Conservation (phyloP, 164 flowering plant species). For the Houttuynia cordata region DNA sequence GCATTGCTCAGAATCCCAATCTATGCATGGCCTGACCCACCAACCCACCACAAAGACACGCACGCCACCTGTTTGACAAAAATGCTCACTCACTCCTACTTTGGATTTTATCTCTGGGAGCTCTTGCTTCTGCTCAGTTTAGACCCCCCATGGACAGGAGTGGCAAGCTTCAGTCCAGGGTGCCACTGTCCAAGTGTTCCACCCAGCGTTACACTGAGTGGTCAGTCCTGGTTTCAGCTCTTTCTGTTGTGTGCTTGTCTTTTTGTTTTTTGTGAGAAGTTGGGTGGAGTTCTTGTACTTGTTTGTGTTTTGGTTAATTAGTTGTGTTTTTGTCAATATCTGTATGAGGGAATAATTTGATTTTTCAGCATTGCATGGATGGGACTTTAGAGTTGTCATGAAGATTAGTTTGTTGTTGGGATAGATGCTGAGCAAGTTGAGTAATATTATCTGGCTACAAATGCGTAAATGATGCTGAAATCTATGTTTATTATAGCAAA, state of each 20-base stretch:
- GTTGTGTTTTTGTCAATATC: not conserved
- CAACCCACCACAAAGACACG: constrained; percentile 11
- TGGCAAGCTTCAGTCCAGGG: constrained; percentile 25
- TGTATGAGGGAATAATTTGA: not conserved
- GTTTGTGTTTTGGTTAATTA: not conserved
- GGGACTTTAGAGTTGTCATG: too few species aligned
- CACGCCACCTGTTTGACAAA: constrained; percentile 40
- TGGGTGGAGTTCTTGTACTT: not conserved
- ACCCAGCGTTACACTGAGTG: constrained; percentile 49
- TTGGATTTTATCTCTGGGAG: constrained; percentile 3
- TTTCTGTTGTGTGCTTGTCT: not conserved
- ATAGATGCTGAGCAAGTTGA: too few species aligned
- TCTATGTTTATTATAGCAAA: too few species aligned
- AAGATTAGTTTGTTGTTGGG: too few species aligned
- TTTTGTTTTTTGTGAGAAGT: not conserved
- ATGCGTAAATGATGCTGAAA: too few species aligned
- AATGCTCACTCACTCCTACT: constrained; percentile 7
- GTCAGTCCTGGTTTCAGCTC: constrained; percentile 18
- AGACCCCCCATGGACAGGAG: constrained; percentile 29
- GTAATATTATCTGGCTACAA: too few species aligned
- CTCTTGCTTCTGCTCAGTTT: not conserved
- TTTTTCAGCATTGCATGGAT: not conserved
- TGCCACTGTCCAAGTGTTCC: constrained; percentile 30
- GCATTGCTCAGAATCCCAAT: not conserved
- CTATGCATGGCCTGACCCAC: constrained; percentile 4